phyloP scores from a whole-genome alignment of 1,284 basidiomycete species.

The Cryptococcus sp. region DNA sequence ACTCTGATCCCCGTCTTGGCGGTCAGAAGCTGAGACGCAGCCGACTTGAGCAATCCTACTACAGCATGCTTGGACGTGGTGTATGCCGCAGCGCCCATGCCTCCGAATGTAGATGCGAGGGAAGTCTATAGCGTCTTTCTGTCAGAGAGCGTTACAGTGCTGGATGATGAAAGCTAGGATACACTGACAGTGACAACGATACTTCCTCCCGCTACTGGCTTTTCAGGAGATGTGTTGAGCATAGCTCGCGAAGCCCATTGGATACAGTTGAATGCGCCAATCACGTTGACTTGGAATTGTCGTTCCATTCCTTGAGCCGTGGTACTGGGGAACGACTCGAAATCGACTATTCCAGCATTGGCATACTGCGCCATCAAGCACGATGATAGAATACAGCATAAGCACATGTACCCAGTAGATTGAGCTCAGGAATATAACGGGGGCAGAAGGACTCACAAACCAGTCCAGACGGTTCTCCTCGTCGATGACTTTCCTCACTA shows the following conservation, averaged over 20 bases:
- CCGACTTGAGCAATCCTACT: slow-evolving; percentile 13
- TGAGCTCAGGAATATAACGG: too few species aligned
- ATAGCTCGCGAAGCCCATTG: slow-evolving; percentile 18
- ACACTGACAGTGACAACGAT: slow-evolving; percentile 17
- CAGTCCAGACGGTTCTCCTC: slow-evolving; percentile 19
- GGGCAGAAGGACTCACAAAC: slow-evolving; percentile 9
- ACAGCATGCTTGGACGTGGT: slow-evolving; percentile 17
- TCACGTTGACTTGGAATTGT: slow-evolving; percentile 20
- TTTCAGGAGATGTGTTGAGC: slow-evolving; percentile 14
- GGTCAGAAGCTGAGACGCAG: slow-evolving; percentile 13
- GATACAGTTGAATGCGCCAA: slow-evolving; percentile 16
- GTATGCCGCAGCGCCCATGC: slow-evolving; percentile 18
- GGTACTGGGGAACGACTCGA: slow-evolving; percentile 13
- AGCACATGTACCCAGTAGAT: background rate
- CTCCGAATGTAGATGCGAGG: background rate
- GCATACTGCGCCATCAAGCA: slow-evolving; percentile 7
- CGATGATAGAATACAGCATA: background rate
- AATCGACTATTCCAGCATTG: slow-evolving; percentile 20
- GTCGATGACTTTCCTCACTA: slow-evolving; percentile 13
- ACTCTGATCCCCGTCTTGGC: slow-evolving; percentile 15
- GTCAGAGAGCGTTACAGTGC: too few species aligned
- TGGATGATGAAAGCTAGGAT: background rate
- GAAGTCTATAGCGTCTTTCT: too few species aligned
- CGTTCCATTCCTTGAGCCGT: slow-evolving; percentile 6
- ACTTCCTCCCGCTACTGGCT: slow-evolving; percentile 14